Evolutionary conservation across 2,329 filamentous ascomycete genomes (phyloP).

Genomic region (Zymoseptoria ardabiliae): DNA sequence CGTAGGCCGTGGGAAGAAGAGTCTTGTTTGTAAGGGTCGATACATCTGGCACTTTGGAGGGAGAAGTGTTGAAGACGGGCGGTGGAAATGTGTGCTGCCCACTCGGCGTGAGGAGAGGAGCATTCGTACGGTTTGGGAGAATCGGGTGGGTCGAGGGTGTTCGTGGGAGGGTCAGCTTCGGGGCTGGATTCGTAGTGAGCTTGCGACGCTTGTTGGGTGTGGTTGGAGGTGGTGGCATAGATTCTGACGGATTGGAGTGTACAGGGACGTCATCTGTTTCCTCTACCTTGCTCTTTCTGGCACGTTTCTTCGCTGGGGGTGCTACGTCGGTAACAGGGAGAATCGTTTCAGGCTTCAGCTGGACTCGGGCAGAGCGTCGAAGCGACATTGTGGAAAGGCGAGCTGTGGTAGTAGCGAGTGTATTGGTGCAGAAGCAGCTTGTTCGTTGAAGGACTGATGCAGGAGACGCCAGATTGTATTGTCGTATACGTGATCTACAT

Average conservation of each 20-base stretch:
- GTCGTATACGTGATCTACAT: neutral
- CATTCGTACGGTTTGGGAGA: conserved; percentile 59
- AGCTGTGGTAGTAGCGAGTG: neutral
- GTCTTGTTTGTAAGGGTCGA: conserved; percentile 42
- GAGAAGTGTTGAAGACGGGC: conserved; percentile 37
- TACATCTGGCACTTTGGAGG: conserved; percentile 31
- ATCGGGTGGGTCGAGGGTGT: conserved; percentile 46
- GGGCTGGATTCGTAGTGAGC: conserved; percentile 23
- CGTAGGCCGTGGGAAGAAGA: conserved; percentile 66
- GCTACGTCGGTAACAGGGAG: conserved; percentile 4
- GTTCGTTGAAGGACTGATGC: neutral
- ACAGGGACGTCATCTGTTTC: neutral
- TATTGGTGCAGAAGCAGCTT: neutral
- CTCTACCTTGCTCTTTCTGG: conserved; percentile 9
- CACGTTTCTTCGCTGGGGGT: conserved; percentile 21
- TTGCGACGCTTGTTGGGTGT: conserved; percentile 25
- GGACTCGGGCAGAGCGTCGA: conserved; percentile 45
- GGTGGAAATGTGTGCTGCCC: conserved; percentile 53
- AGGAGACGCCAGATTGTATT: neutral
- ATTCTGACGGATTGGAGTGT: neutral
- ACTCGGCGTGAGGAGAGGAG: conserved; percentile 62
- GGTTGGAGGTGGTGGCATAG: conserved; percentile 30
- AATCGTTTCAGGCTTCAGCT: conserved; percentile 6
- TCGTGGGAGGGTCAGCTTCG: conserved; percentile 1
- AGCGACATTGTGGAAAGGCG: conserved; percentile 40